Evolutionary conservation across 345 rosid species (phyloP).

Genomic region (Combretum micranthum): DNA sequence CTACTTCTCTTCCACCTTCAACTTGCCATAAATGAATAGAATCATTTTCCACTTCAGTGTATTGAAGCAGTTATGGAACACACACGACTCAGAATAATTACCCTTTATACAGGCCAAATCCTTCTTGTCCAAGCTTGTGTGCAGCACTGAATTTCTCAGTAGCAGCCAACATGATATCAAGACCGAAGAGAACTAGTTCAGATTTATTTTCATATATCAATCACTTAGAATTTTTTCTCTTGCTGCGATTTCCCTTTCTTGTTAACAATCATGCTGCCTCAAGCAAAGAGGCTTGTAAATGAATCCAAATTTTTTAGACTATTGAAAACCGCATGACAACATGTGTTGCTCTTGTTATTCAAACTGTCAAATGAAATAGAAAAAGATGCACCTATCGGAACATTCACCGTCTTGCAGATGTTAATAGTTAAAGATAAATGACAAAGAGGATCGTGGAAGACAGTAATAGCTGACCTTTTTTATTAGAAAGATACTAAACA

Average conservation of each 20-base stretch:
- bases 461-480: no score
- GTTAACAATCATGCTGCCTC: no score
- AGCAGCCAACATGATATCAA: constrained; percentile 3
- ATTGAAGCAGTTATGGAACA: not conserved
- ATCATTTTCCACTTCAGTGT: not conserved
- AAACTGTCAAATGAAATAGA: no score
- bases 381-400: no score
- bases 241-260: not conserved
- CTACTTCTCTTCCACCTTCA: constrained; percentile 3
- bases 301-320: no score
- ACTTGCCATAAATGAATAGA: constrained; percentile 2
- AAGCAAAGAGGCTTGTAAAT: no score
- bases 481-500: no score
- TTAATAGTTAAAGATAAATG: no score
- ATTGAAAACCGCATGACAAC: no score
- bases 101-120: constrained; percentile 23
- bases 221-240: not conserved
- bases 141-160: constrained; percentile 13
- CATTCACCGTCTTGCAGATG: no score
- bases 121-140: constrained; percentile 16
- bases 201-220: not conserved
- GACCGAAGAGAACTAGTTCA: constrained; percentile 3
- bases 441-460: no score
- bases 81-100: not conserved
- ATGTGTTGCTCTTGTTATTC: no score